Evolutionary conservation across 768 basidiomycete species (phyloP), one percentile per base, ranked within the genome.

Genomic region (Phlegmacium glaucopus): DNA sequence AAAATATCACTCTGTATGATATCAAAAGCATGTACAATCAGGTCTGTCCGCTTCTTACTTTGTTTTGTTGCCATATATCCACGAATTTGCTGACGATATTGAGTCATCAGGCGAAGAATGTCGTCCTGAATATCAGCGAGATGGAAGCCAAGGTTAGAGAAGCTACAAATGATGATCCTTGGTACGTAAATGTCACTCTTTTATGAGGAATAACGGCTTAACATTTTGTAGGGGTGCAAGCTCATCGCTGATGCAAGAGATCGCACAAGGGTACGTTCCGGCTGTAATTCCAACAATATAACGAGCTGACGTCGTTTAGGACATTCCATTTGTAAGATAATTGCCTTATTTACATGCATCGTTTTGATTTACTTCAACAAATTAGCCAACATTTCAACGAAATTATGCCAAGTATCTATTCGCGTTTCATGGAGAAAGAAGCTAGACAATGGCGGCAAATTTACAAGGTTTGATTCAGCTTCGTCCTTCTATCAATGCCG

Each of bases 381-480:
- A 15, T 2, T 62, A 96, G 94, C 70, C 92, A 94, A 77, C 82
- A 94, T 53, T 99, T 99, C 70, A 99, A 98, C 68, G 95, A 99
- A 72, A 93, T 98, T 62, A 97, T 99, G 94, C 95, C 96, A 4
- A 84, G 82, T 60, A 96, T 97, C 56, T 98, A 96, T 66, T 78
- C 83, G 8, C 82, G 92, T 22, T 96, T 95, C 66, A 95, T 94
- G 85, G 91, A 98, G 67, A 98, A 98, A 70, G 96, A 99, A 68
- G 96, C 96, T 1, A 76, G 88, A 16, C 91, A 99, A 63, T 99
- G 96, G 96, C 78, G 96, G 29, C 94, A 99, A 66, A 98, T 99
- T 48, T 99, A 99, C 79, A 99, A 99, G 77, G 92, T 83, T 34
- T 15, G 71, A 37, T 44, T 10, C 17, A 12, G 27, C 37, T 17